A percentile compares a stretch with the other conserved stretches of the same genome.
These are phyloP conservation scores for Passiflora organensis DNA, from an alignment of 345 rosid species.

Conservation along the genomic window DNA sequence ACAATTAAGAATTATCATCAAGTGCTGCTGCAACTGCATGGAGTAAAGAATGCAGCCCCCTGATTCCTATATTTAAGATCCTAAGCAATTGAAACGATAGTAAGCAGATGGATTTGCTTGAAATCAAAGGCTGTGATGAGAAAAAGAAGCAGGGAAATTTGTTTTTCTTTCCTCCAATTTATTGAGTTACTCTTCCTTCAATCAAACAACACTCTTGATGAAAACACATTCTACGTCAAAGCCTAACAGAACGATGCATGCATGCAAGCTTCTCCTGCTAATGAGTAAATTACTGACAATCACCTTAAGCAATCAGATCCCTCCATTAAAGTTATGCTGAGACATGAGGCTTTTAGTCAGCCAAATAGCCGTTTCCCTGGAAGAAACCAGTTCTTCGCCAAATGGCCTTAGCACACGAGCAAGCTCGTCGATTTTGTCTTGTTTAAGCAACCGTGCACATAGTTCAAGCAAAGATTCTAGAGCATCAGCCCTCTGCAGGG, in stretches of 20 bases:
- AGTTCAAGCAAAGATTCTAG: conserved; percentile 87
- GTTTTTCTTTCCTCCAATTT: too few relatives aligned
- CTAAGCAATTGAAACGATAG: too few relatives aligned
- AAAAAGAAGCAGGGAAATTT: too few relatives aligned
- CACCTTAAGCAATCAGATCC: conserved; percentile 31
- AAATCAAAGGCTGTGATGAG: too few relatives aligned
- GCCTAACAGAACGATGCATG: conserved; percentile 5
- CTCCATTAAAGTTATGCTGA: conserved; percentile 56
- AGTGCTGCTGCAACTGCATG: too few relatives aligned
- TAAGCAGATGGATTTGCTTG: too few relatives aligned
- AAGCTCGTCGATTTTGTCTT: conserved; percentile 80
- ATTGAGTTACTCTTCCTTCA: too few relatives aligned
- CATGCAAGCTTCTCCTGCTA: not conserved
- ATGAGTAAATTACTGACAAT: conserved; percentile 25
- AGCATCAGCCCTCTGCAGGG: conserved; percentile 83
- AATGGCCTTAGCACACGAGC: conserved; percentile 86
- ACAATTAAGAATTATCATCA: too few relatives aligned
- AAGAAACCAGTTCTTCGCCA: conserved; percentile 84
- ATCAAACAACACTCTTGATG: conserved; percentile 25
- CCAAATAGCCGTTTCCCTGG: conserved; percentile 98
- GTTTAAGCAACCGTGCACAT: conserved; percentile 83
- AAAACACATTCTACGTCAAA: conserved; percentile 10
- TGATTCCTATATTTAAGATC: too few relatives aligned
- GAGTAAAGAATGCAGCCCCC: too few relatives aligned
- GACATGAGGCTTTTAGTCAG: conserved; percentile 86